Evolutionary conservation across 768 basidiomycete genomes (phyloP), one percentile per base, ranked within the genome.

Genomic region (Rhizopogon rudus): DNA sequence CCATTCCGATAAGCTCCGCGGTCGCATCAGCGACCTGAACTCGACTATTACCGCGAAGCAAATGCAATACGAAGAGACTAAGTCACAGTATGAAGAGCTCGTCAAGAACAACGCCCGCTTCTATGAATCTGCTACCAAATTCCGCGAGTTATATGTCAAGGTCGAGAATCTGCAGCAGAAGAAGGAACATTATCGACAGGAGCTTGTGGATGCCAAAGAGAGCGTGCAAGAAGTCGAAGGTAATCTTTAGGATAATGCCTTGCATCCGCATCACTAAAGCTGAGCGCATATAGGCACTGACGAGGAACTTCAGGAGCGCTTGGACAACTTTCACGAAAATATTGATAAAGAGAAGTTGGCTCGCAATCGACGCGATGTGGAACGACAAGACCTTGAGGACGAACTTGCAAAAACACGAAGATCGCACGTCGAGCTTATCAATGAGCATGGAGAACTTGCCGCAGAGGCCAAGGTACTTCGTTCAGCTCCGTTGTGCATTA

Each of bases 1-100:
- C 7, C 88, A 93, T 53, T 82, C 94, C 0, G 92, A 95, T 65
- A 91, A 92, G 66, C 83, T 96, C 37, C 86, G 78, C 59, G 76
- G 70, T 4, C 84, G 87, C 12, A 75, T 90, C 33, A 68, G 78
- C 14, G 84, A 87, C 1, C 73, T 88, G 57, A 84, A 79, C 51
- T 71, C 77, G 1, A 67, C 71, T 1, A 86, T 96, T 62, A 79
- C 83, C 3, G 71, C 76, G 1, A 94, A 91, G 65, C 84, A 93
- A 59, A 74, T 82, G 4, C 81, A 89, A 53, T 84, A 86, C 48
- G 90, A 94, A 55, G 79, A 85, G 42, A 79, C 84, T 13, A 86
- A 87, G 63, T 77, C 75, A 13, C 70, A 82, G 57, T 84, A 87
- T 59, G 83, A 92, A 28, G 73, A 73, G 14, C 73, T 88, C 17